Conservation (phyloP, 768 basidiomycete genomes). For the Termitomyces sp. region DNA sequence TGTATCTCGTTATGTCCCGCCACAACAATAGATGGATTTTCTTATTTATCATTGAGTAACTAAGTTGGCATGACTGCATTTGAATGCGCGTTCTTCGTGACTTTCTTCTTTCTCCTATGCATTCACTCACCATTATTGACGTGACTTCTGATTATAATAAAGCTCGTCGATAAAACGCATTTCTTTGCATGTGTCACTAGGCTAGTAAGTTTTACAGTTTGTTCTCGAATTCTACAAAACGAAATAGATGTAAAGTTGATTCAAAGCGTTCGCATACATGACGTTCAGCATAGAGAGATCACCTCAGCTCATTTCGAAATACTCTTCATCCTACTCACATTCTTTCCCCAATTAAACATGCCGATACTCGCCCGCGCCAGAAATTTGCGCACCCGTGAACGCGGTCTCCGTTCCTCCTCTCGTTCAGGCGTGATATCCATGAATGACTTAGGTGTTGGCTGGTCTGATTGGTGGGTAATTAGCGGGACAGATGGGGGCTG, state of each 20-base stretch:
- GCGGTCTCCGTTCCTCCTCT: neutral
- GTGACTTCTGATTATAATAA: neutral
- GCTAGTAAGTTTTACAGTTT: neutral
- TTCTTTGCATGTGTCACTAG: neutral
- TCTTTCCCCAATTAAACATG: slow-evolving; percentile 16
- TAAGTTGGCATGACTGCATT: neutral
- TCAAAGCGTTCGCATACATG: neutral
- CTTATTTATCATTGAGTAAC: neutral
- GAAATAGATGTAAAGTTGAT: neutral
- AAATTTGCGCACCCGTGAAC: slow-evolving; percentile 12
- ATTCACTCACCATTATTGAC: neutral
- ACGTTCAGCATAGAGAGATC: neutral
- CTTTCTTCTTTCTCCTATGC: neutral
- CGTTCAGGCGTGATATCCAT: slow-evolving; percentile 32
- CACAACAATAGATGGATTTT: neutral
- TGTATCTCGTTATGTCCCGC: slow-evolving; percentile 31
- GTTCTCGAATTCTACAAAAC: slow-evolving; percentile 7
- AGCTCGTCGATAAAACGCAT: neutral
- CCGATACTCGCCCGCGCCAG: slow-evolving; percentile 14
- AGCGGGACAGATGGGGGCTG: slow-evolving; percentile 2
- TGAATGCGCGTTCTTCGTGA: neutral
- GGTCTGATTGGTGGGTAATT: neutral
- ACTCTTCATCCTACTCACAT: slow-evolving; percentile 6
- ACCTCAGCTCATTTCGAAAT: neutral
- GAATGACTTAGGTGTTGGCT: slow-evolving; percentile 23